phyloP scores from a whole-genome alignment of 805 yeast species.

The Starmerella asiatica region DNA sequence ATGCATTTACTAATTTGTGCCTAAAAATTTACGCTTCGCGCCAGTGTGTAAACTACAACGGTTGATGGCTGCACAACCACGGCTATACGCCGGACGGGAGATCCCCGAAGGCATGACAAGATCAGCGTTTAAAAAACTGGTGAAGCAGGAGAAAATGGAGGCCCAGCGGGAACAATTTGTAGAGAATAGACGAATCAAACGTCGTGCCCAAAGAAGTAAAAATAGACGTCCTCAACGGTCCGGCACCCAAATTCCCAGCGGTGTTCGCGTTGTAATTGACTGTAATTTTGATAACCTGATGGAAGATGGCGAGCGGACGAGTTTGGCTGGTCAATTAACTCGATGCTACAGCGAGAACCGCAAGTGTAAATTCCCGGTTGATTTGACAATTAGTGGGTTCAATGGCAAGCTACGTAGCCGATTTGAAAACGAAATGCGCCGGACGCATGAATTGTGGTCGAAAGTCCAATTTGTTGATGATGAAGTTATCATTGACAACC shows the following conservation, averaged over 20 bases:
- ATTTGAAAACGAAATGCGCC: constrained; percentile 47
- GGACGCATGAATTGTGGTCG: constrained; percentile 55
- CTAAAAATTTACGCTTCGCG: no score
- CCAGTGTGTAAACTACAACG: no score
- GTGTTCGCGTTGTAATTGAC: constrained; percentile 55
- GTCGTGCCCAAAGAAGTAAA: constrained; percentile 22
- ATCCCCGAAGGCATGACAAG: constrained; percentile 83
- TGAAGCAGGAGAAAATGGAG: constrained; percentile 46
- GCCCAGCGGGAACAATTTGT: constrained; percentile 50
- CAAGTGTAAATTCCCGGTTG: constrained; percentile 43
- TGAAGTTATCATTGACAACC: constrained; percentile 17
- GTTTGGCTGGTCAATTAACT: constrained; percentile 67
- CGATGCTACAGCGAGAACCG: constrained; percentile 71
- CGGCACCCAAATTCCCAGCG: constrained; percentile 26
- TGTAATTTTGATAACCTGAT: constrained; percentile 84
- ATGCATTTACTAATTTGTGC: no score
- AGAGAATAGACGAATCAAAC: constrained; percentile 41
- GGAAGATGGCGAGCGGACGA: constrained; percentile 56
- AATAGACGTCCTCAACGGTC: constrained; percentile 11
- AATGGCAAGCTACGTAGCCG: constrained; percentile 50
- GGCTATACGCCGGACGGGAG: constrained; percentile 12
- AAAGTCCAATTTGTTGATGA: constrained; percentile 39
- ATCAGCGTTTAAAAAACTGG: constrained; percentile 65
- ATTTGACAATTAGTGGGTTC: constrained; percentile 50
- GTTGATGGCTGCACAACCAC: no score